These are phyloP conservation scores for Phoenix dactylifera DNA, from an alignment of 176 grass and related monocot genomes.

Conservation along the genomic window DNA sequence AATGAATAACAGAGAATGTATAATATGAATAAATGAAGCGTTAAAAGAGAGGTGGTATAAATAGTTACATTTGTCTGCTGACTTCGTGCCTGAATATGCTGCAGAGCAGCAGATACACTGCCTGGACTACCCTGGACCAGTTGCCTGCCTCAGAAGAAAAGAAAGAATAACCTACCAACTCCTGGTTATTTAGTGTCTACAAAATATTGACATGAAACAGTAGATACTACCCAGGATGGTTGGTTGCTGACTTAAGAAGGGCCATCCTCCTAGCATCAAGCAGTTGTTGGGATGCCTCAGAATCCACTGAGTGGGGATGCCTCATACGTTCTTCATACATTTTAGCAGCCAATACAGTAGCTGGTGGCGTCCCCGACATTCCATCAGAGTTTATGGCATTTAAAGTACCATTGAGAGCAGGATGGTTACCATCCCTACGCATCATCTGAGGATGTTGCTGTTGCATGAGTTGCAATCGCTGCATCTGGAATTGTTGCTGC, in stretches of 20 bases:
- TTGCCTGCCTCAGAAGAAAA: conserved; percentile 30
- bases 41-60: neutral
- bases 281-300: conserved; percentile 58
- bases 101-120: conserved; percentile 43
- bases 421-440: conserved; percentile 14
- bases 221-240: conserved; percentile 41
- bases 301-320: conserved; percentile 46
- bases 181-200: conserved; percentile 5
- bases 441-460: conserved; percentile 47
- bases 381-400: conserved; percentile 44
- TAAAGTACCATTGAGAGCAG: conserved; percentile 25
- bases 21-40: neutral
- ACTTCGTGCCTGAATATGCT: conserved; percentile 61
- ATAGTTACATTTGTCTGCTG: conserved; percentile 51
- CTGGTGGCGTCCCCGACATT: conserved; percentile 33
- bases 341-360: conserved; percentile 56
- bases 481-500: conserved; percentile 22
- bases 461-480: conserved; percentile 52
- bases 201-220: neutral
- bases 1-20: conserved; percentile 3
- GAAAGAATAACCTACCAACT: conserved; percentile 3
- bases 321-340: conserved; percentile 64
- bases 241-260: conserved; percentile 56
- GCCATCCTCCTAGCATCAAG: conserved; percentile 55
- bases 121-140: conserved; percentile 44